Evolutionary conservation across 129 eudicot species (phyloP).

Genomic region (Flaveria sonorensis): DNA sequence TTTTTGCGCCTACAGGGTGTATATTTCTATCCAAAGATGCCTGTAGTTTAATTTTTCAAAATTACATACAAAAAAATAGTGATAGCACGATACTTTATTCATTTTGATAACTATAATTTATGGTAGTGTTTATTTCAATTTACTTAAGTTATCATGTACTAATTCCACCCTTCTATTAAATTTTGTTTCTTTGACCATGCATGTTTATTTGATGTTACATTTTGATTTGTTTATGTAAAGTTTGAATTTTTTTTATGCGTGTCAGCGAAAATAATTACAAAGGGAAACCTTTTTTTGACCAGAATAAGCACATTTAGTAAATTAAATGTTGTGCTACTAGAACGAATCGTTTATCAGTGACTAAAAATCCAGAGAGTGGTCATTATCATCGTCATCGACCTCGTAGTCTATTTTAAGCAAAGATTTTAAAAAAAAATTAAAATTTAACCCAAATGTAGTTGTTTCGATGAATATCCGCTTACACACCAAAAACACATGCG

Average conservation of each 20-base stretch:
- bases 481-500: neutral
- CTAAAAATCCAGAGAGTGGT: neutral
- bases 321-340: neutral
- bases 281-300: constrained; percentile 11
- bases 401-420: neutral
- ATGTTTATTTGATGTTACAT: neutral
- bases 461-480: neutral
- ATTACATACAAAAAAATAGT: no score
- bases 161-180: no score
- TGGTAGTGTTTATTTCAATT: no score
- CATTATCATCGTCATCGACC: no score
- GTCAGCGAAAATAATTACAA: neutral
- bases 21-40: no score
- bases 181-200: no score
- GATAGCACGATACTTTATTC: no score
- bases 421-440: neutral
- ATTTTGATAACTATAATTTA: no score
- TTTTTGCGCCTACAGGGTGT: no score
- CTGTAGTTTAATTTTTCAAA: no score
- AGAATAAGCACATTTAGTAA: neutral
- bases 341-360: neutral
- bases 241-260: no score
- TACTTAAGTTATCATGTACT: no score
- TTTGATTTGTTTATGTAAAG: neutral
- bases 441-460: neutral